Evolutionary conservation across 176 grass and related monocot genomes (phyloP), one percentile per base, ranked within the genome.

Genomic region (Tillandsia leiboldiana): DNA sequence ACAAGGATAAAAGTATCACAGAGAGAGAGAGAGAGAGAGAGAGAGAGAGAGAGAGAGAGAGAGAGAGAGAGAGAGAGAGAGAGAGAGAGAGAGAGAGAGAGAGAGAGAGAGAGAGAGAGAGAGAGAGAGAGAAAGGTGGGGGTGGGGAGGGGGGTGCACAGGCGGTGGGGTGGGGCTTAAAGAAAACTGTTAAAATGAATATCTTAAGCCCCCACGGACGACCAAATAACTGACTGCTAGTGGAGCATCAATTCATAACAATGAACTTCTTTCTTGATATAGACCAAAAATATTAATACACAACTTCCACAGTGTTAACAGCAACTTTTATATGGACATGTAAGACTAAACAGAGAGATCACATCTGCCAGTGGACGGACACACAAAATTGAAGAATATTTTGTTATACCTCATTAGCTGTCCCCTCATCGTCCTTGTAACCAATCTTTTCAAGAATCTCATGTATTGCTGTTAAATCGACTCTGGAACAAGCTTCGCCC

Each of bases 381-480:
- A 42, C 33, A 6, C 13, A 61, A 61, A 61, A 61, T 61, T n/a
- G 13, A 61, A 7, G 17, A 61, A 7, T 20, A 9, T 18, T n/a
- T 20, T 20, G 10, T 20, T 2, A 82, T 42, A 97, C 94, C 94
- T 97, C 94, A 85, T 97, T 97, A 78, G 94, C 78, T 3, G 89
- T 97, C 80, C 94, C 94, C 63, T 97, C 94, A 12, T 97, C 94
- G 72, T 97, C 94, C 72, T 91, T 92, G 75, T 97, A 97, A 13
- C 94, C 94, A 0, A 74, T 80, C 47, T 85, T 92, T 79, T 97
- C 94, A 63, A 97, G 71, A 70, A 97, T 90, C 85, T 97, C 94
- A 51, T 97, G 94, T 77, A 93, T 97, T 77, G 94, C 94, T 74
- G 94, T 97, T 72, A 97, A 82, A 85, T 97, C 94, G 61, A 87